These are phyloP conservation scores for Colletotrichum lupini DNA, from an alignment of 2,329 filamentous ascomycete species.

Conservation along the genomic window DNA sequence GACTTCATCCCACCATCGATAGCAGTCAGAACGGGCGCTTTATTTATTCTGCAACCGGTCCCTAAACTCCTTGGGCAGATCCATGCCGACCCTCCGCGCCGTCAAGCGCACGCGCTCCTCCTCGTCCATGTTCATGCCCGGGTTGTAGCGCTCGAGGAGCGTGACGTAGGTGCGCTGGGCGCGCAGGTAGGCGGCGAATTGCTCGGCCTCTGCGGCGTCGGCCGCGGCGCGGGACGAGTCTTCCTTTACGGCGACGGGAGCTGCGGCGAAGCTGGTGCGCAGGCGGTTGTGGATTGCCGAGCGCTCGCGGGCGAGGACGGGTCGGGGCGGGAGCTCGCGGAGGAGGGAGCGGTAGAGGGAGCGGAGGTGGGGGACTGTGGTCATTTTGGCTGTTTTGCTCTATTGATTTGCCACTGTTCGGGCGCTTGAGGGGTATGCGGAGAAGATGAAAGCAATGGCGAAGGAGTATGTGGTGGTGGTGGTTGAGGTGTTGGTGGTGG, in stretches of 20 bases:
- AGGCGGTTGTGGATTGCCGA: constrained; percentile 78
- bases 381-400: constrained; percentile 38
- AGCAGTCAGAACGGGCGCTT: no score
- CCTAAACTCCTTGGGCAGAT: constrained; percentile 76
- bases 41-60: constrained; percentile 25
- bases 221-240: constrained; percentile 40
- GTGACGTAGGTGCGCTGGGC: constrained; percentile 88
- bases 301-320: constrained; percentile 64
- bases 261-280: constrained; percentile 67
- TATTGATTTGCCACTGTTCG: not conserved
- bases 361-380: constrained; percentile 61
- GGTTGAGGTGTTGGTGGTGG: not conserved
- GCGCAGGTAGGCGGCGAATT: constrained; percentile 82
- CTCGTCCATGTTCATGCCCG: constrained; percentile 86
- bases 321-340: constrained; percentile 85
- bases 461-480: not conserved
- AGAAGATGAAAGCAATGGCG: not conserved
- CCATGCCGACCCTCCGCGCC: constrained; percentile 89
- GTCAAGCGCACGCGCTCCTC: constrained; percentile 87
- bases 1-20: no score
- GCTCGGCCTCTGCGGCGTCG: constrained; percentile 67
- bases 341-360: constrained; percentile 89
- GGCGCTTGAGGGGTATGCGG: not conserved
- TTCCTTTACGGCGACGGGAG: constrained; percentile 41
- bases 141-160: constrained; percentile 92